Base-by-base conservation (phyloP, 768 basidiomycete genomes). In the Clitopilus passeckerianus region DNA sequence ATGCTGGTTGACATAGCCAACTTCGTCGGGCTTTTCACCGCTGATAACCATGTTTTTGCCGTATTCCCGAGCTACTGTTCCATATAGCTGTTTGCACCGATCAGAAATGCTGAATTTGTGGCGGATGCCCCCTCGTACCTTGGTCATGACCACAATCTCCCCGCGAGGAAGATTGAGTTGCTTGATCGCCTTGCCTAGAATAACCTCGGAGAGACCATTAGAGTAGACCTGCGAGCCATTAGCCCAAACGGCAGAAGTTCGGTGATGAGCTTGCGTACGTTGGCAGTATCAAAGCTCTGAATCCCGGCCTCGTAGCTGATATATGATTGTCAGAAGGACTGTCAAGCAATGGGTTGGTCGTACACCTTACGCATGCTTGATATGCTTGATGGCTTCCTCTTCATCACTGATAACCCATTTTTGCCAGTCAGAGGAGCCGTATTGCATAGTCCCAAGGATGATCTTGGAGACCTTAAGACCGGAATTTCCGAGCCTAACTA, bases 81-180 rank as follows among this genome's bases (percentile, higher is more conserved):
- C 69, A 58, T 64, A 76, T 14, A 80, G 61, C 86, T 85, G 37
- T 69, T 60, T 68, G 3, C 37, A 5, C 3, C 37, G 10, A 41
- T 41, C 27, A 41, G 37, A 62, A 12, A 35, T 18, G 53, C 56
- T 20, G 20, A 16, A 35, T 56, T 12, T 9, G 27, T 22, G 23
- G 20, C 18, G 27, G 7, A 30, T 30, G 27, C 27, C 27, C 4
- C 3, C 7, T 7, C 7, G 27, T 58, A 83, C 84, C 74, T 93
- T 92, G 58, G 91, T 90, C 77, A 92, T 80, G 15, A 93, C 81
- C 16, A 93, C 90, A 50, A 91, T 84, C 63, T 86, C 83, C 14
- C 87, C 86, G 1, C 90, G 82, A n/a, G 89, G 88, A 12, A 90
- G 75, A 20, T 84, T 68, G 62, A 82, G 77, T 61, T 83, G 66